Evolutionary conservation across 192 early-diverging fungal genomes (phyloP), one percentile per base, ranked within the genome.

Genomic region (Thoreauomyces humboldtii): DNA sequence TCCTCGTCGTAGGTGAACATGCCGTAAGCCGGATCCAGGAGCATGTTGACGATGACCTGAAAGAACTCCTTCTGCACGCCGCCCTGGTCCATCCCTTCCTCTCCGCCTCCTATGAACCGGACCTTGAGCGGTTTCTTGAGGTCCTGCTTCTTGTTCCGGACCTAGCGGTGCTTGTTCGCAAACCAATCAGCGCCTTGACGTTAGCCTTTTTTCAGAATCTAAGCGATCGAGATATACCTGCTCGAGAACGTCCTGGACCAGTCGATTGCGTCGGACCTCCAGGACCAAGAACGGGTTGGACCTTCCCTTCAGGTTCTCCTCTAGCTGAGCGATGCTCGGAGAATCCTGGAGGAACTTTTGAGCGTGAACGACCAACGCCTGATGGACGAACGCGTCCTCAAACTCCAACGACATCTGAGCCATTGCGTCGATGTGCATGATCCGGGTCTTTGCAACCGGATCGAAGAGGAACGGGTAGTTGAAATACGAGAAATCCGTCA

Each of bases 21-120:
- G 1, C 92, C 92, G 65, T 83, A 79, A n/a, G 79, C 70, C 0
- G 88, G 84, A 46, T 87, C 77, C 67, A 98, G 69, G 31, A 96
- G 77, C 63, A 84, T 72, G 21, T 81, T 79, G 32, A 95, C 69
- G 38, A 98, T 58, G 21, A 88, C 80, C 42, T 91, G 88, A 67
- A 95, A 94, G 71, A 93, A 92, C 74, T 98, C 95, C 73, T 98
- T 98, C 38, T 94, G 93, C 17, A 98, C 92, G 29, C 95, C 95
- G 58, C 95, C 95, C 80, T 93, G 90, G 62, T 98, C 95, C 80
- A 91, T 86, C 7, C 93, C 95, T 69, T 93, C 89, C 63, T 98
- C 95, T 24, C 92, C 92, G 37, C 90, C 88, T 19, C 86, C 87
- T 0, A 92, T 83, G 76, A 95, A 98, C 43, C 85, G 81, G 25